phyloP scores from a whole-genome alignment of 495 filamentous ascomycete species.

The Penicillium roqueforti region DNA sequence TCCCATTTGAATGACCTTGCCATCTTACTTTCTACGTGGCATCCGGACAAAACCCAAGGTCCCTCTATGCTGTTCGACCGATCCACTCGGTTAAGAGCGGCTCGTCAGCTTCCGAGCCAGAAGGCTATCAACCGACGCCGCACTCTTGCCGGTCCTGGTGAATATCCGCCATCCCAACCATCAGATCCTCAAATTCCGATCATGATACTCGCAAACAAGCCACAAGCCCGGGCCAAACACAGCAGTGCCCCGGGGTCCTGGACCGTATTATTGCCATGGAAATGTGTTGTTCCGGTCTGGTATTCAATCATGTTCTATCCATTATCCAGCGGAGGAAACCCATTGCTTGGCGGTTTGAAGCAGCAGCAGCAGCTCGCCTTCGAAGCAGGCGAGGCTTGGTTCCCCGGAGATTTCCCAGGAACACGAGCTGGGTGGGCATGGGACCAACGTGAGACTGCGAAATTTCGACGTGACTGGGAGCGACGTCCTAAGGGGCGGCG shows the following conservation, averaged over 20 bases:
- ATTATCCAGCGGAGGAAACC: slow-evolving; percentile 70
- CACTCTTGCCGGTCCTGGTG: slow-evolving; percentile 59
- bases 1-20: slow-evolving; percentile 48
- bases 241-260: slow-evolving; percentile 63
- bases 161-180: slow-evolving; percentile 51
- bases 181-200: slow-evolving; percentile 82
- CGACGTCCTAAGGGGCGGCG: slow-evolving; percentile 78
- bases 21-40: slow-evolving; percentile 63
- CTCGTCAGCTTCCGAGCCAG: slow-evolving; percentile 69
- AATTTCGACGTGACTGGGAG: slow-evolving; percentile 66
- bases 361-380: slow-evolving; percentile 79
- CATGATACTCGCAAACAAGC: slow-evolving; percentile 60
- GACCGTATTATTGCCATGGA: slow-evolving; percentile 89
- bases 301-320: slow-evolving; percentile 82
- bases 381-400: slow-evolving; percentile 75
- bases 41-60: slow-evolving; percentile 54
- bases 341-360: slow-evolving; percentile 76
- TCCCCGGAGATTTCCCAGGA: slow-evolving; percentile 83
- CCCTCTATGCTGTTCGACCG: slow-evolving; percentile 65
- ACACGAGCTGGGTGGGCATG: slow-evolving; percentile 75
- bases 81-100: slow-evolving; percentile 54
- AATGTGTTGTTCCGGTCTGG: slow-evolving; percentile 83
- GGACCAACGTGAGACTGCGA: slow-evolving; percentile 61
- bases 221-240: slow-evolving; percentile 29
- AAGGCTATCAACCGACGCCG: slow-evolving; percentile 86